phyloP scores from a whole-genome alignment of 805 yeast genomes.

The Zygotorulaspora danielsina region DNA sequence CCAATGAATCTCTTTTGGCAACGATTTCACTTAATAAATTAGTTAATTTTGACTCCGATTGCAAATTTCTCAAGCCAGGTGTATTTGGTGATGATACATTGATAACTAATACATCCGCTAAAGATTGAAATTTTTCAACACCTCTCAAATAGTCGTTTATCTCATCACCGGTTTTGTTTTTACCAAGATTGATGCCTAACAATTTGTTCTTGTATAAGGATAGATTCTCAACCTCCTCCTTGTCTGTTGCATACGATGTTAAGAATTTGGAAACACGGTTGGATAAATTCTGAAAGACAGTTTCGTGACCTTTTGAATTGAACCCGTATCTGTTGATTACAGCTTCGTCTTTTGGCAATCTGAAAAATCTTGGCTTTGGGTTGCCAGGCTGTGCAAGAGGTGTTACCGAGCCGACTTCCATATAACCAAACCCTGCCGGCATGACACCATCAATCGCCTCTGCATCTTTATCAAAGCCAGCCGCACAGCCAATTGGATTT shows the following conservation, averaged over 20 bases:
- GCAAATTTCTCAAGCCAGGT: slow-evolving; percentile 87
- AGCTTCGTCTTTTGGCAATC: slow-evolving; percentile 79
- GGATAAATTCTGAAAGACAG: slow-evolving; percentile 63
- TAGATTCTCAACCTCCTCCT: slow-evolving; percentile 29
- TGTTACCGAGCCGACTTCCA: slow-evolving; percentile 90
- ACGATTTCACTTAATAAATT: slow-evolving; percentile 64
- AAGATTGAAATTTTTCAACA: slow-evolving; percentile 72
- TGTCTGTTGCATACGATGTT: slow-evolving; percentile 24
- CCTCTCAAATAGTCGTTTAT: slow-evolving; percentile 81
- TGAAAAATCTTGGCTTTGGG: slow-evolving; percentile 87
- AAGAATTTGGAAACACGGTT: slow-evolving; percentile 50
- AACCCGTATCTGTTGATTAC: slow-evolving; percentile 94
- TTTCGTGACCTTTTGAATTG: slow-evolving; percentile 83
- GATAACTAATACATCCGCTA: slow-evolving; percentile 83
- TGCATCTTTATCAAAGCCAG: slow-evolving; percentile 92
- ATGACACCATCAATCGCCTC: slow-evolving; percentile 82
- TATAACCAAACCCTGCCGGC: slow-evolving; percentile 77
- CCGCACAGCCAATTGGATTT: slow-evolving; percentile 89
- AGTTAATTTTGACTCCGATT: slow-evolving; percentile 68
- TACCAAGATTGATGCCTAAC: slow-evolving; percentile 83
- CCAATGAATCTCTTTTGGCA: slow-evolving; percentile 56
- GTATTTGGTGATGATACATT: slow-evolving; percentile 96
- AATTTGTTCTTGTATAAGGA: slow-evolving; percentile 62
- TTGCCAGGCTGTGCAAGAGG: slow-evolving; percentile 93
- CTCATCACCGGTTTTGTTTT: slow-evolving; percentile 89